Conservation (phyloP, 2,329 filamentous ascomycete species). For the Exophiala viscosa region DNA sequence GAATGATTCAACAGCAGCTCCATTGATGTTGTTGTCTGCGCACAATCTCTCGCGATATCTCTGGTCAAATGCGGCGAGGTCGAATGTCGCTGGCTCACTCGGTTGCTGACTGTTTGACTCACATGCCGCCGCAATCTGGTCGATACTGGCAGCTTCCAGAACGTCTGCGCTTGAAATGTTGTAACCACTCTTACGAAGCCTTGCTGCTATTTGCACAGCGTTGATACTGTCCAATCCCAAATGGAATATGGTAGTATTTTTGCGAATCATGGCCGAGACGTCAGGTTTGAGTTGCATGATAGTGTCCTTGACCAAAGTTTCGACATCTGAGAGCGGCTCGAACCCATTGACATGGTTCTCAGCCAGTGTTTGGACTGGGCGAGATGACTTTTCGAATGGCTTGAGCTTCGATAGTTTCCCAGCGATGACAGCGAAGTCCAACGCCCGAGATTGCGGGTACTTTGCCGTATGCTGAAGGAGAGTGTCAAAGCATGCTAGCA, state of each 20-base stretch:
- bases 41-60: constrained; percentile 32
- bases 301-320: constrained; percentile 7
- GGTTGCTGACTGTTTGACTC: neutral
- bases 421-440: constrained; percentile 10
- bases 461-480: constrained; percentile 34
- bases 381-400: neutral
- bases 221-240: constrained; percentile 92
- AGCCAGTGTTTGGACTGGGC: neutral
- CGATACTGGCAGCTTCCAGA: constrained; percentile 51
- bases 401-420: constrained; percentile 5
- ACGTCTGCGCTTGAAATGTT: constrained; percentile 67
- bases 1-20: constrained; percentile 51
- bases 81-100: constrained; percentile 32
- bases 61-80: constrained; percentile 53
- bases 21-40: constrained; percentile 8
- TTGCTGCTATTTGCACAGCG: constrained; percentile 69
- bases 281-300: constrained; percentile 15
- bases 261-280: constrained; percentile 2
- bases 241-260: constrained; percentile 70
- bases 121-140: constrained; percentile 23
- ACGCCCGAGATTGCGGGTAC: constrained; percentile 19
- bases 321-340: constrained; percentile 4
- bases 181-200: constrained; percentile 59
- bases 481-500: constrained; percentile 31
- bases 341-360: neutral